phyloP scores from a whole-genome alignment of 805 yeast genomes.

The Kluyveromyces lactis region DNA sequence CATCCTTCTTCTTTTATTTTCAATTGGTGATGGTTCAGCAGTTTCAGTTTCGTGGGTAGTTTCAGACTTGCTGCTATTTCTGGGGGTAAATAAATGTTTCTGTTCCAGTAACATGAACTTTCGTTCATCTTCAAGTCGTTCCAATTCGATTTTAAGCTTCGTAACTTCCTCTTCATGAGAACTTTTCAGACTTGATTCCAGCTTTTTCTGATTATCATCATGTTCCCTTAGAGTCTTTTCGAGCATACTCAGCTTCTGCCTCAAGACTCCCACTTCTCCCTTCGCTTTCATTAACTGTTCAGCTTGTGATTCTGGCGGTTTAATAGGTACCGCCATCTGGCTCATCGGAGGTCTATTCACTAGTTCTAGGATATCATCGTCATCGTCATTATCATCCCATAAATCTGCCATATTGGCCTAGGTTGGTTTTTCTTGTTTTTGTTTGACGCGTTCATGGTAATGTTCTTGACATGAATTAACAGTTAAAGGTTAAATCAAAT shows the following conservation, averaged over 20 bases:
- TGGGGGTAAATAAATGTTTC: conserved; percentile 16
- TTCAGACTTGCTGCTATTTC: conserved; percentile 2
- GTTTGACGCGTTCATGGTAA: no score
- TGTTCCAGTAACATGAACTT: conserved; percentile 46
- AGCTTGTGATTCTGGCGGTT: background rate
- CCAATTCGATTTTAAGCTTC: conserved; percentile 34
- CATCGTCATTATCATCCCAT: conserved; percentile 29
- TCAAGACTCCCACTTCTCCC: conserved; percentile 75
- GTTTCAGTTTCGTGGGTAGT: conserved; percentile 1
- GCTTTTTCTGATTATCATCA: conserved; percentile 29
- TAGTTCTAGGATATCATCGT: conserved; percentile 40
- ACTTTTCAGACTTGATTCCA: conserved; percentile 18
- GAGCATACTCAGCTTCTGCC: conserved; percentile 50
- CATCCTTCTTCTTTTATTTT: conserved; percentile 9
- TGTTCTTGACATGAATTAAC: no score
- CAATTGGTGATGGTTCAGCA: conserved; percentile 1
- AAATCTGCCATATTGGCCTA: background rate
- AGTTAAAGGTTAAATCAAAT: no score
- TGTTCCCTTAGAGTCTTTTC: conserved; percentile 17
- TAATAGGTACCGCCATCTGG: conserved; percentile 1
- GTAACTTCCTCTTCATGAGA: conserved; percentile 29
- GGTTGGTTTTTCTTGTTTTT: conserved; percentile 1
- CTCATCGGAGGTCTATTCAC: conserved; percentile 32
- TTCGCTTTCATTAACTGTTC: conserved; percentile 42
- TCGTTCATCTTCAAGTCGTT: conserved; percentile 44